Percentiles rank a stretch among this genome's conserved stretches.
Evolutionary conservation across 805 yeast genomes (phyloP).

Genomic region (Pichia gijzeniarum): DNA sequence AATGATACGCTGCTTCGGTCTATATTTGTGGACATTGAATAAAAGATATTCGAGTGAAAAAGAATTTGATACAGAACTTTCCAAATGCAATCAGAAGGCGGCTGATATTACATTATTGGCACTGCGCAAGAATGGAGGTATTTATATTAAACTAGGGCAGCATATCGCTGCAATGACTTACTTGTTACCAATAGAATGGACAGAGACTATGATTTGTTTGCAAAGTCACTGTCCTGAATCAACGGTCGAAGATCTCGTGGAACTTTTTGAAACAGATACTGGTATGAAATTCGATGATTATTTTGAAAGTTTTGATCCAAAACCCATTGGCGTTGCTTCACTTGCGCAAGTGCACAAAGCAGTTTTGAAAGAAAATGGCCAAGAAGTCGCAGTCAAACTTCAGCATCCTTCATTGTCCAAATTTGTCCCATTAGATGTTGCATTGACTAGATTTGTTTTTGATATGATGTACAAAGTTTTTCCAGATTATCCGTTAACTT

Average conservation of each 20-base stretch:
- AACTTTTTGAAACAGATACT: constrained; percentile 63
- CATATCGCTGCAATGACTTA: constrained; percentile 91
- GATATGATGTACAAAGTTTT: constrained; percentile 66
- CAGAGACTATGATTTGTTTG: constrained; percentile 84
- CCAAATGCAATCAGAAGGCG: constrained; percentile 64
- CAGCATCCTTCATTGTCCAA: constrained; percentile 87
- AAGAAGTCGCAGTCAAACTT: constrained; percentile 83
- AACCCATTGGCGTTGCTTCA: constrained; percentile 92
- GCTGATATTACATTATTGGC: constrained; percentile 77
- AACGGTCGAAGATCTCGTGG: constrained; percentile 57
- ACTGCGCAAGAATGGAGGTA: constrained; percentile 80
- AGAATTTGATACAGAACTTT: constrained; percentile 46
- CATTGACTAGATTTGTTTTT: constrained; percentile 72
- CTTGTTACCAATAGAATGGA: constrained; percentile 89
- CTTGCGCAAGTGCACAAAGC: constrained; percentile 94
- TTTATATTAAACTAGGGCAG: constrained; percentile 91
- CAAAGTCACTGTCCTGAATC: constrained; percentile 89
- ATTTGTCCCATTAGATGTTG: constrained; percentile 86
- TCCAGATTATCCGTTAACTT: constrained; percentile 88
- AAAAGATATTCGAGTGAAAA: constrained; percentile 35
- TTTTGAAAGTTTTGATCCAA: constrained; percentile 58
- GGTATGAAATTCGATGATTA: constrained; percentile 53
- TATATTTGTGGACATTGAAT: constrained; percentile 55
- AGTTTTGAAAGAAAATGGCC: constrained; percentile 44
- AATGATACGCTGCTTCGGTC: constrained; percentile 62